Base-by-base conservation (phyloP, 495 filamentous ascomycete genomes). In the Aspergillus incahuasiensis region DNA sequence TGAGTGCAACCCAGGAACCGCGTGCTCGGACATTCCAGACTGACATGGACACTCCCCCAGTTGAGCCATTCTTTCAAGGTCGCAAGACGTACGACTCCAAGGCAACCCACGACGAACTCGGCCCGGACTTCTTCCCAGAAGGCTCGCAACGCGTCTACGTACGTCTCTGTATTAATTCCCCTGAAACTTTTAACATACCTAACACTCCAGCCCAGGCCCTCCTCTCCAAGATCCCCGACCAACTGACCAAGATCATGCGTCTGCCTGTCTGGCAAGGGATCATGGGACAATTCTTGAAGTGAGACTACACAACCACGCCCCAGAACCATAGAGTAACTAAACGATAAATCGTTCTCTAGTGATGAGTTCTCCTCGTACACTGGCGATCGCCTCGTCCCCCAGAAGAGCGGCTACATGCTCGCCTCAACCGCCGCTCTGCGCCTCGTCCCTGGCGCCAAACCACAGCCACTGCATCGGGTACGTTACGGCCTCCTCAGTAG, bases 341-440 rank as follows among this genome's bases (percentile, higher is more conserved):
- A 11, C 8, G 9, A 6, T 16, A 18, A 35, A 48, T 30, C 28
- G 24, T 30, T 13, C 15, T 12, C 4, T 30, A 49, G 46, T 38
- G 46, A 49, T 16, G 46, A 49, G 13, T 49, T 38, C 46, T 25
- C 46, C 2, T 49, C 46, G 16, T 49, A 49, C 46, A 49, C 46
- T 1, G 46, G 46, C 5, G 46, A 49, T 2, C 16, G 18, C 21
- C 46, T 49, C 16, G 46, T 49, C 16, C 46, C 28, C 16, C 46
- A 49, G 30, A 49, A 49, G 46, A 49, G 46, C 28, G 46, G 46
- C 5, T 49, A 49, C 18, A 49, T 49, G 46, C 46, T 49, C 28
- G 46, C 46, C 1, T 49, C 46, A 21, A 49, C 46, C 18, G 30
- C 46, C 20, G 28, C 46, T 16, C 46, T 49, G 9, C 28, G 46